Conservation (phyloP, 495 filamentous ascomycete genomes). For the Bathelium albidoporum region DNA sequence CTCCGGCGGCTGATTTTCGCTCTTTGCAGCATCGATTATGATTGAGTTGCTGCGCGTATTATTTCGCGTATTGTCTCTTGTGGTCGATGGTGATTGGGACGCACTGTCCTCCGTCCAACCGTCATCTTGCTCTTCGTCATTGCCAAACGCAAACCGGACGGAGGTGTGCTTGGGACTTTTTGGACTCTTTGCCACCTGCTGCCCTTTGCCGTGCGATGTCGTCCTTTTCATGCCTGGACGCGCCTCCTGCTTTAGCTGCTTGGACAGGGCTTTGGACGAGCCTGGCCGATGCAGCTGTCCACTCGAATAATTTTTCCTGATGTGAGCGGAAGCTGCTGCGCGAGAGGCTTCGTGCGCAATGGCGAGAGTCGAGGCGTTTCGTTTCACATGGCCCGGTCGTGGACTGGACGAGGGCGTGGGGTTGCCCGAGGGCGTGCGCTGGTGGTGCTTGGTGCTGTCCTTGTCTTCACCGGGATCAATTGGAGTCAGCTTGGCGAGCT, state of each 20-base stretch:
- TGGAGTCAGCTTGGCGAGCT: slow-evolving; percentile 22
- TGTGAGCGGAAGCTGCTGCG: neutral
- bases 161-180: neutral
- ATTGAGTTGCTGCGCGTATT: slow-evolving; percentile 22
- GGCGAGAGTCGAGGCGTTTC: slow-evolving; percentile 27
- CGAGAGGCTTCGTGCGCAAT: slow-evolving; percentile 12
- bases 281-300: slow-evolving; percentile 5
- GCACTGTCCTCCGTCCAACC: slow-evolving; percentile 36
- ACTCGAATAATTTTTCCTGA: slow-evolving; percentile 9
- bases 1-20: neutral
- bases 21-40: neutral
- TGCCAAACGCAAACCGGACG: neutral
- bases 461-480: slow-evolving; percentile 11
- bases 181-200: neutral
- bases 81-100: slow-evolving; percentile 34
- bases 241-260: neutral
- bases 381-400: slow-evolving; percentile 22
- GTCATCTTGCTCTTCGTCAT: slow-evolving; percentile 23
- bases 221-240: neutral
- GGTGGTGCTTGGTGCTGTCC: slow-evolving; percentile 22
- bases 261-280: neutral
- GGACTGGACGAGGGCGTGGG: slow-evolving; percentile 20
- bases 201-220: neutral
- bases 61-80: slow-evolving; percentile 31
- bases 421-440: slow-evolving; percentile 21